Conservation (phyloP, 805 yeast species). For the Spathaspora boniae region DNA sequence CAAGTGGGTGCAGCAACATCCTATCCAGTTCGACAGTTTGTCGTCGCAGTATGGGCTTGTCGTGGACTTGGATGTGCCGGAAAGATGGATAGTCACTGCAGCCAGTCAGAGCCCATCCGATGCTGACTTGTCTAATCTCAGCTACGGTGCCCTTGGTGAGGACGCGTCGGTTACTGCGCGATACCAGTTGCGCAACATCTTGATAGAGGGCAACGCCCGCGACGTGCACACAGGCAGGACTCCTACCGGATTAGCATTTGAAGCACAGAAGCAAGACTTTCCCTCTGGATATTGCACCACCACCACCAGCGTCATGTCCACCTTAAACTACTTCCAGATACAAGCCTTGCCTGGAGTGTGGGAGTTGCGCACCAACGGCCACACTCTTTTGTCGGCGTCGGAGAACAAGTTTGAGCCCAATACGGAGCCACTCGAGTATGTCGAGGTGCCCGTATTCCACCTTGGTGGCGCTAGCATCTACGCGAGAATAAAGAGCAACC, state of each 20-base stretch:
- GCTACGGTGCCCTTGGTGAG: too few relatives aligned
- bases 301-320: constrained; percentile 73
- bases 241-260: constrained; percentile 53
- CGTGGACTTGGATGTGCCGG: constrained; percentile 56
- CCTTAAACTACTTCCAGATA: constrained; percentile 81
- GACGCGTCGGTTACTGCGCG: constrained; percentile 27
- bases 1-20: constrained; percentile 14
- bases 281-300: too few relatives aligned
- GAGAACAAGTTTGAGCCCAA: constrained; percentile 39
- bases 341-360: constrained; percentile 71
- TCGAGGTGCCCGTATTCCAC: constrained; percentile 34
- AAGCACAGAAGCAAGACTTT: too few relatives aligned
- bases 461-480: constrained; percentile 44
- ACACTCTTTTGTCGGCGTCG: constrained; percentile 34
- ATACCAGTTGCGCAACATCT: constrained; percentile 50
- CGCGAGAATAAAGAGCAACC: constrained; percentile 43
- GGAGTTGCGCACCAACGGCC: constrained; percentile 39
- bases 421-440: constrained; percentile 17
- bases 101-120: constrained; percentile 37
- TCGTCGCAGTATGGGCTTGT: constrained; percentile 48
- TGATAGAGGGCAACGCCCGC: constrained; percentile 70
- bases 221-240: constrained; percentile 35
- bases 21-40: constrained; percentile 40
- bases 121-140: constrained; percentile 62
- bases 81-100: constrained; percentile 65